Conservation (phyloP, 2,329 filamentous ascomycete genomes). For the Thielaviopsis euricoi region DNA sequence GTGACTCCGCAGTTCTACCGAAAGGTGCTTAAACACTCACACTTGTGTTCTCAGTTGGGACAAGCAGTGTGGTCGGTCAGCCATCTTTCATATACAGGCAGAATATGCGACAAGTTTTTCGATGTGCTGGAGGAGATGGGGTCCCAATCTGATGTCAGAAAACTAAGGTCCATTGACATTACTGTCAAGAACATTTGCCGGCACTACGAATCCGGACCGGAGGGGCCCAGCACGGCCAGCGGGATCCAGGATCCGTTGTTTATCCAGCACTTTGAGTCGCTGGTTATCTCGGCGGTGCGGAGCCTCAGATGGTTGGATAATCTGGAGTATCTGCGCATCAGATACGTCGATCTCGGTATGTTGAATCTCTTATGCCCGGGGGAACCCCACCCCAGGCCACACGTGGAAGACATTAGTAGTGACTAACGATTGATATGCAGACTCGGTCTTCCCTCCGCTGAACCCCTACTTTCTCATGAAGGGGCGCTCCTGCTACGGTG, state of each 20-base stretch:
- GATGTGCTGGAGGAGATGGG: constrained; percentile 28
- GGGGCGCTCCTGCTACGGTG: constrained; percentile 44
- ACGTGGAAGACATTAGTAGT: neutral
- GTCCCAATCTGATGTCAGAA: neutral
- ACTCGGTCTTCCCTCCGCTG: constrained; percentile 51
- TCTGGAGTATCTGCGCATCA: constrained; percentile 51
- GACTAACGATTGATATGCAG: constrained; percentile 20
- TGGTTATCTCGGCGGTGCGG: constrained; percentile 47
- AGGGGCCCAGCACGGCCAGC: constrained; percentile 43
- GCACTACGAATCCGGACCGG: constrained; percentile 15
- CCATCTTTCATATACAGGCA: constrained; percentile 55
- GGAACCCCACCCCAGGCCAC: constrained; percentile 10
- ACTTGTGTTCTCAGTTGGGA: constrained; percentile 50
- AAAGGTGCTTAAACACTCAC: constrained; percentile 41
- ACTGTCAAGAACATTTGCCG: constrained; percentile 63
- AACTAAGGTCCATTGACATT: constrained; percentile 46
- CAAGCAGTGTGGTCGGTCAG: constrained; percentile 44
- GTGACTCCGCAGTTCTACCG: constrained; percentile 42
- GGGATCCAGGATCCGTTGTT: constrained; percentile 58
- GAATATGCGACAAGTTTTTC: constrained; percentile 55
- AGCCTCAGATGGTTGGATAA: constrained; percentile 40
- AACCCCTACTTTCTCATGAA: constrained; percentile 57
- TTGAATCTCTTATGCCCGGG: constrained; percentile 12
- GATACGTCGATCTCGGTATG: constrained; percentile 56
- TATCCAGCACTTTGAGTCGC: constrained; percentile 51